Base-by-base conservation (phyloP, 2,329 filamentous ascomycete species). In the Fusarium armeniacum region DNA sequence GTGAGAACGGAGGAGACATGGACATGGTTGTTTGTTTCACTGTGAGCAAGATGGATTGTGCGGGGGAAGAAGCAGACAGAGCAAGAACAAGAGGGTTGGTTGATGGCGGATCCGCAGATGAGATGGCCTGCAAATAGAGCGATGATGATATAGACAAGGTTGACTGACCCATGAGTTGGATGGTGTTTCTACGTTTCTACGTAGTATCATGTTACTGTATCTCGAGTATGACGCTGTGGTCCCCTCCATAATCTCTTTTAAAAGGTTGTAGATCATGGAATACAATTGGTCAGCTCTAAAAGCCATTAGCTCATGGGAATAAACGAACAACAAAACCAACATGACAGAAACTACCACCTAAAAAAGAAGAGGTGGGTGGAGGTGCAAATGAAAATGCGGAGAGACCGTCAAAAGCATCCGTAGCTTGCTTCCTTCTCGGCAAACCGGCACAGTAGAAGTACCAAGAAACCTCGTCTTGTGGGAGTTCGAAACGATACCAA, bases 391-490 rank as follows among this genome's bases (percentile, higher is more conserved):
- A 15, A 60, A 53, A 40, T 72, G 70, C 70, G 70, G 70, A 62
- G 70, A 71, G 58, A 50, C 67, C 56, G 70, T 20, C 36, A 38
- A n/a, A 38, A 10, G 28, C 28, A 28, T 26, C 28, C 28, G 10
- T 53, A 41, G 28, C 50, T 50, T 35, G 47, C 28, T 51, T 38
- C 59, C 28, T 55, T 18, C 43, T 53, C 71, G 68, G 71, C 56
- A 69, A 74, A 35, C 46, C 69, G 71, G 71, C 71, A 73, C 58
- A 22, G 28, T 6, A 46, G 40, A 18, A 43, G 13, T 13, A 40
- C 36, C 7, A 3, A 11, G n/a, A 20, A 18, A 18, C 9, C 26
- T 30, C 28, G 46, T 53, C 46, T 22, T 58, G 51, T 62, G 38
- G 57, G 40, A 32, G 38, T 8, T 18, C 20, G 28, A 35, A 33